Conservation (phyloP, 2,329 filamentous ascomycete species). For the Ambrosiella xylebori region DNA sequence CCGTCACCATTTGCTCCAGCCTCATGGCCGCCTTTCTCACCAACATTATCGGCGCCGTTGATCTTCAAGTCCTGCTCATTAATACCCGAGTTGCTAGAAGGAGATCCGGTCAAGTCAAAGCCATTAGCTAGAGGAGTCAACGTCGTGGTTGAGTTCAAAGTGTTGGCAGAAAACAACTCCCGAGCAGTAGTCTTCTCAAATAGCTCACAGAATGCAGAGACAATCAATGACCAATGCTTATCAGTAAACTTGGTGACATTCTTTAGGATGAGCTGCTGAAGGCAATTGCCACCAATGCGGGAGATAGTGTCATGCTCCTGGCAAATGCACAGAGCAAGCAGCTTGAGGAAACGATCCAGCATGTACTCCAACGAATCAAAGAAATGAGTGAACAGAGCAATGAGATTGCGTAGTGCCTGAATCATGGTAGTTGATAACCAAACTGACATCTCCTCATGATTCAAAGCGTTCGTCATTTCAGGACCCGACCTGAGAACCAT, state of each 20-base stretch:
- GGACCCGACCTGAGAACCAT: conserved; percentile 92
- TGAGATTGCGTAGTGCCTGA: conserved; percentile 94
- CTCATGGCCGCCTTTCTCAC: conserved; percentile 16
- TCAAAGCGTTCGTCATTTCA: conserved; percentile 88
- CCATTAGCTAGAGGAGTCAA: conserved; percentile 36
- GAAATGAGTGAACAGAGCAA: conserved; percentile 95
- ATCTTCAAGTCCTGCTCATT: conserved; percentile 45
- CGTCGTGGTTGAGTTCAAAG: conserved; percentile 35
- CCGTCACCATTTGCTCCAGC: conserved; percentile 13
- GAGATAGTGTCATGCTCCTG: conserved; percentile 99
- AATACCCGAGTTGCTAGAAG: conserved; percentile 20
- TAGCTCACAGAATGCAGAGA: conserved; percentile 86
- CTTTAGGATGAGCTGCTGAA: conserved; percentile 90
- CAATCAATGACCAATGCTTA: conserved; percentile 85
- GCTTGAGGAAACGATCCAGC: conserved; percentile 90
- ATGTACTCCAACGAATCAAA: conserved; percentile 94
- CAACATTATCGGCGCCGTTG: conserved; percentile 28
- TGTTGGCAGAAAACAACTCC: conserved; percentile 78
- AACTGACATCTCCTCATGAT: conserved; percentile 91
- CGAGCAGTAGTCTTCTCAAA: conserved; percentile 91
- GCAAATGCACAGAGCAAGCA: conserved; percentile 89
- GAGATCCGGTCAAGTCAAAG: conserved; percentile 30
- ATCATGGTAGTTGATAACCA: conserved; percentile 99
- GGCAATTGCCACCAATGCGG: conserved; percentile 90
- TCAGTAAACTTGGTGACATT: conserved; percentile 84